Evolutionary conservation across 768 basidiomycete genomes (phyloP), one percentile per base, ranked within the genome.

Genomic region (Clitopilus passeckerianus): DNA sequence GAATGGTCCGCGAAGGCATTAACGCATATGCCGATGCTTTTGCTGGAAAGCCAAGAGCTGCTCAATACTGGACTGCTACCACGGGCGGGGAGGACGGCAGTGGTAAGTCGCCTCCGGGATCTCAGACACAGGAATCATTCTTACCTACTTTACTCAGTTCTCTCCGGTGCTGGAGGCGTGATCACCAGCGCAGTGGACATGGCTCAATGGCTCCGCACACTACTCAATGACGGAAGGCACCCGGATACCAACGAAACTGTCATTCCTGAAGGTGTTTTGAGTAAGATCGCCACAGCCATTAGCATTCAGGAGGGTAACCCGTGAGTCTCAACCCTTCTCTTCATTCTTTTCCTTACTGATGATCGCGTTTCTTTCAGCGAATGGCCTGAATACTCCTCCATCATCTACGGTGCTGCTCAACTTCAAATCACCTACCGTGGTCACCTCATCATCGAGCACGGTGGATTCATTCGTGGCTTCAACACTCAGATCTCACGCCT

Each of bases 141-240:
- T 16, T 37, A 35, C 15, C 30, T 14, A 27, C 46, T 16, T 57
- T 18, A 34, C 30, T n/a, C 35, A 70, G 69, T 64, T 22, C 46
- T 63, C 30, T 63, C 70, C 18, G 72, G 69, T 5, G 57, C 69
- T 37, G 71, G 70, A 6, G 72, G 72, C 18, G 63, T 73, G 2
- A 70, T 73, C 5, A 66, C 58, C 7, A 69, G 60, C 43, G 69
- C 71, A 0, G 61, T 58, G 6, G 72, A 73, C 52, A 66, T 68
- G 58, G 72, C 69, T 50, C 22, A 62, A 16, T 74, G 70, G 70
- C 63, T 74, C 14, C 69, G 68, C 56, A 64, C 61, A 22, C 67
- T 74, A 9, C 58, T 74, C 9, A 43, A 61, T 1, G 67, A 67
- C 9, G 72, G 71, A 5, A 63, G 52, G 10, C 63, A 70, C 20